Evolutionary conservation across 208 protist genomes (phyloP), one percentile per base, ranked within the genome.

Genomic region (Cochliopodium minus): DNA sequence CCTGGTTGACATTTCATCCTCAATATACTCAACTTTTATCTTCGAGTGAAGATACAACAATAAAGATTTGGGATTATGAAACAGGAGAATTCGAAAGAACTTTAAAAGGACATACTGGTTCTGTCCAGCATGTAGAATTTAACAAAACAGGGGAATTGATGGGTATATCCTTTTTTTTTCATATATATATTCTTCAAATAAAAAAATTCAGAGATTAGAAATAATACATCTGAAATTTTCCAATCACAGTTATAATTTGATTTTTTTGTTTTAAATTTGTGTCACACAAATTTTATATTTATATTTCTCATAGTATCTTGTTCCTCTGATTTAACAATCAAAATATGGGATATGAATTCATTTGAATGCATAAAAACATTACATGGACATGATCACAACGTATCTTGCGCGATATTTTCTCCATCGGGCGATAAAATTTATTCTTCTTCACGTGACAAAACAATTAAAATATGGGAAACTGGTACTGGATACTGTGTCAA

Each of bases 21-120:
- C n/a, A n/a, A n/a, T n/a, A n/a, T n/a, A n/a, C n/a, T n/a, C n/a
- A n/a, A n/a, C n/a, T n/a, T n/a, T n/a, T n/a, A n/a, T n/a, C n/a
- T n/a, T n/a, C n/a, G n/a, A 43, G 38, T 20, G 53, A 58, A 26
- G 53, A 58, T 26, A 40, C 53, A 34, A 48, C 53, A 26, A 52
- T 58, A 11, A 35, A 25, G n/a, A 40, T 45, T 22, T 58, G 53
- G 53, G 53, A 58, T 26, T 58, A 58, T 25, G 53, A 58, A 40
- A 51, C 53, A 2, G 53, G 53, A 4, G 53, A 58, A 13, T 45
- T 20, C 32, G 53, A 58, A 40, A 34, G 53, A 17, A 58, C 53
- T 33, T 6, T 58, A 17, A 58, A 58, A 45, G 53, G 53, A 17
- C 53, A 58, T 40, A 58, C 53, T 2, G 53, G 20, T 26, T 22